Conservation (phyloP, 495 filamentous ascomycete species). For the Penicillium chermesinum region DNA sequence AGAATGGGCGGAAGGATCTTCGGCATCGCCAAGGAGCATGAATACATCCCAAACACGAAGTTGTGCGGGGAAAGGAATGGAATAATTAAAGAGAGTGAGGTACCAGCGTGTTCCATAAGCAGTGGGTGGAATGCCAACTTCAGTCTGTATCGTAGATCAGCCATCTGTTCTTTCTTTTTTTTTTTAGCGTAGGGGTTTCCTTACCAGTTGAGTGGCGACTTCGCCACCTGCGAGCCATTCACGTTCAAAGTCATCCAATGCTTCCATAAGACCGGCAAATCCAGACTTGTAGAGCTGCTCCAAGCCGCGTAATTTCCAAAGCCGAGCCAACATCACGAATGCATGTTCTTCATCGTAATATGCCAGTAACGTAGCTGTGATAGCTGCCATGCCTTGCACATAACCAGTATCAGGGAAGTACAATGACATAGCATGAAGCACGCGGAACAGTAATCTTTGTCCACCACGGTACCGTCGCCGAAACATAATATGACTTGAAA, state of each 20-base stretch:
- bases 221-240: slow-evolving; percentile 75
- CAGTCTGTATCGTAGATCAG: slow-evolving; percentile 47
- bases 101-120: slow-evolving; percentile 97
- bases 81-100: slow-evolving; percentile 95
- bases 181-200: slow-evolving; percentile 24
- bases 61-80: slow-evolving; percentile 91
- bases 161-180: not conserved
- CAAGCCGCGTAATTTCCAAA: slow-evolving; percentile 86
- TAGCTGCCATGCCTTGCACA: slow-evolving; percentile 95
- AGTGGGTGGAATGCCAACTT: slow-evolving; percentile 77
- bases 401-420: slow-evolving; percentile 92
- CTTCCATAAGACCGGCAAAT: slow-evolving; percentile 82
- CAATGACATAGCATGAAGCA: slow-evolving; percentile 84
- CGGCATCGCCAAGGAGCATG: slow-evolving; percentile 84
- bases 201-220: slow-evolving; percentile 72
- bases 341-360: slow-evolving; percentile 94
- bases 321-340: slow-evolving; percentile 89
- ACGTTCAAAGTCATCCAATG: slow-evolving; percentile 81
- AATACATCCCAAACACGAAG: slow-evolving; percentile 99
- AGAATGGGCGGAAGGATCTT: slow-evolving; percentile 18
- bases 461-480: slow-evolving; percentile 83
- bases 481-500: slow-evolving; percentile 97
- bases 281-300: slow-evolving; percentile 78
- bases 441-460: slow-evolving; percentile 87
- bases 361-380: slow-evolving; percentile 88